phyloP scores from a whole-genome alignment of 2,329 filamentous ascomycete species.

The Ascochyta fabae region DNA sequence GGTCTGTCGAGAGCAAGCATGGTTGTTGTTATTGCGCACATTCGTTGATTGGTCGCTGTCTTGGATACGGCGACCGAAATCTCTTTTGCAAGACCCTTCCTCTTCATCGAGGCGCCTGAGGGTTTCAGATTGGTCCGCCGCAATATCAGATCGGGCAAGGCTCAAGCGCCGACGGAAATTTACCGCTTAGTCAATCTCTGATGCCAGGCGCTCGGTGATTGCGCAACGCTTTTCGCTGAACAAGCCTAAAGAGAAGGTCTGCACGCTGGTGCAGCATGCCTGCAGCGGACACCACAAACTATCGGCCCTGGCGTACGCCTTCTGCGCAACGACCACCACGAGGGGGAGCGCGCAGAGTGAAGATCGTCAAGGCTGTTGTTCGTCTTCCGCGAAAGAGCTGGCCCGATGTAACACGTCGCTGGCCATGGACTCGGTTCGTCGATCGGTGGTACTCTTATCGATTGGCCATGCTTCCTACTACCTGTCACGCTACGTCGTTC shows the following conservation, averaged over 20 bases:
- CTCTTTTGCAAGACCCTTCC: conserved; percentile 39
- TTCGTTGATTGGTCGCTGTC: conserved; percentile 32
- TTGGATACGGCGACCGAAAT: conserved; percentile 32
- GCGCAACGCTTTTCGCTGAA: conserved; percentile 41
- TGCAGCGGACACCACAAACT: conserved; percentile 23
- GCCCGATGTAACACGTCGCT: conserved; percentile 33
- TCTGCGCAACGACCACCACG: conserved; percentile 20
- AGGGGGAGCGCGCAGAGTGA: conserved; percentile 26
- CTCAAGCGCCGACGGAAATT: conserved; percentile 32
- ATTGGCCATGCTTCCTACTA: conserved; percentile 40
- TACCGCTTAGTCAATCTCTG: conserved; percentile 13
- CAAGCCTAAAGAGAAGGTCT: conserved; percentile 16
- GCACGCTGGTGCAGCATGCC: conserved; percentile 25
- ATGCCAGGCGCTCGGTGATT: conserved; percentile 50
- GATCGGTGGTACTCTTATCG: conserved; percentile 41
- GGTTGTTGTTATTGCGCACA: conserved; percentile 8
- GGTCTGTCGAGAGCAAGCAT: conserved; percentile 6
- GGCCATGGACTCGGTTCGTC: conserved; percentile 30
- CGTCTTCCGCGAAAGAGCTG: conserved; percentile 20
- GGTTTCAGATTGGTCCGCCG: conserved; percentile 45
- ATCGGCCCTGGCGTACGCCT: conserved; percentile 26
- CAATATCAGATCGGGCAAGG: conserved; percentile 39
- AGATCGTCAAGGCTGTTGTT: conserved; percentile 23
- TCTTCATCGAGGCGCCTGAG: conserved; percentile 38
- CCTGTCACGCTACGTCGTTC: conserved; percentile 45